phyloP scores from a whole-genome alignment of 345 rosid genomes.

The Nasturtium officinale region DNA sequence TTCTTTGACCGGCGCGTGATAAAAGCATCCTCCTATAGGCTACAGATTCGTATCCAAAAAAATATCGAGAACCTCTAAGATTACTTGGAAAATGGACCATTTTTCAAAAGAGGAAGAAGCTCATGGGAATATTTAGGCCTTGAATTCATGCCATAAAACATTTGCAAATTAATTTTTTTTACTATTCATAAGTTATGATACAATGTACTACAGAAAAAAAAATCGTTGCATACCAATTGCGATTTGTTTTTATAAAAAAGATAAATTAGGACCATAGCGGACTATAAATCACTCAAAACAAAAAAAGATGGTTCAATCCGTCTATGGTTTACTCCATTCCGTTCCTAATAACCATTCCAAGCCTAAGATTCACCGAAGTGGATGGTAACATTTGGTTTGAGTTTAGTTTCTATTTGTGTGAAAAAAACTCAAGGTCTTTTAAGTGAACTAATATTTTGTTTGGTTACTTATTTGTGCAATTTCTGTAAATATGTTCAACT shows the following conservation, averaged over 20 bases:
- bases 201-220: too few relatives aligned
- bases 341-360: too few relatives aligned
- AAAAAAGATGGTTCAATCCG: too few relatives aligned
- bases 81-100: conserved; percentile 25
- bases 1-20: conserved; percentile 38
- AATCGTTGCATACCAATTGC: too few relatives aligned
- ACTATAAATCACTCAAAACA: too few relatives aligned
- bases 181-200: too few relatives aligned
- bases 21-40: conserved; percentile 22
- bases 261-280: too few relatives aligned
- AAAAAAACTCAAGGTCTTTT: background rate
- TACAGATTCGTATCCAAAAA: conserved; percentile 21
- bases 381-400: background rate
- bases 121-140: conserved; percentile 6
- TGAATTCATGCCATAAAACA: too few relatives aligned
- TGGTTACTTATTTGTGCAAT: background rate
- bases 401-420: background rate
- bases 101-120: conserved; percentile 3
- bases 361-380: background rate
- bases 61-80: conserved; percentile 20
- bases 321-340: too few relatives aligned
- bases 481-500: background rate
- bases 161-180: too few relatives aligned
- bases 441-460: background rate
- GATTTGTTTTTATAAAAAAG: too few relatives aligned